These are phyloP conservation scores for Phylloporus arenicola DNA, from an alignment of 768 basidiomycete species.

Conservation along the genomic window DNA sequence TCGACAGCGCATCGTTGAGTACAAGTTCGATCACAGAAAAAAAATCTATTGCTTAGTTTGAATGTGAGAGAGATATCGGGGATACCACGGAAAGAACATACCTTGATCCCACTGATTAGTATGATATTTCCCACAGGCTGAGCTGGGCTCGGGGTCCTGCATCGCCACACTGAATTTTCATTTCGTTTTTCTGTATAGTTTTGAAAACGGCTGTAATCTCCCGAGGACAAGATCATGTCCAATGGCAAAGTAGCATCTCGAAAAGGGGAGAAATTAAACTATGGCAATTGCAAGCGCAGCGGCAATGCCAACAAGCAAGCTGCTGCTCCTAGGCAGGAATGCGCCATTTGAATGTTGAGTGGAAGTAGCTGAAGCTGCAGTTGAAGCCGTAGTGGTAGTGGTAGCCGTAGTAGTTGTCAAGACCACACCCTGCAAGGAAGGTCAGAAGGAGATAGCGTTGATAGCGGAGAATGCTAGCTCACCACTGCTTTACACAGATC, in stretches of 20 bases:
- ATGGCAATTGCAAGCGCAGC: constrained; percentile 10
- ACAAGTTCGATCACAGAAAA: no score
- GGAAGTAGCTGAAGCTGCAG: constrained; percentile 7
- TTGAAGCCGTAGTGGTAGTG: background rate
- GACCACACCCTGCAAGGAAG: constrained; percentile 45
- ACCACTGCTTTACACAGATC: constrained; percentile 46
- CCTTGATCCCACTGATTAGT: no score
- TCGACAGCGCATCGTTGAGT: no score
- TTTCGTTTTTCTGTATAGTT: no score
- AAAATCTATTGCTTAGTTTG: no score
- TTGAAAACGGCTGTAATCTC: no score
- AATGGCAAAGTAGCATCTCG: background rate
- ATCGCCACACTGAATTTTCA: no score
- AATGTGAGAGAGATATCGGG: no score
- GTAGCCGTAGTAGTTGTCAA: constrained; percentile 25
- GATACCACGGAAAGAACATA: no score
- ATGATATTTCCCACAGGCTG: no score
- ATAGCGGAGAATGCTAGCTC: constrained; percentile 13
- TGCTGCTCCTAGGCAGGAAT: constrained; percentile 4
- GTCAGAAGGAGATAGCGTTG: background rate
- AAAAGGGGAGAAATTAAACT: background rate
- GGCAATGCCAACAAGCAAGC: constrained; percentile 7
- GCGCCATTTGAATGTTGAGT: constrained; percentile 7
- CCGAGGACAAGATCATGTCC: background rate
- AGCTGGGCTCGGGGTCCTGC: no score